Evolutionary conservation across 805 yeast genomes (phyloP).

Genomic region (Yarrowia phangngaensis): DNA sequence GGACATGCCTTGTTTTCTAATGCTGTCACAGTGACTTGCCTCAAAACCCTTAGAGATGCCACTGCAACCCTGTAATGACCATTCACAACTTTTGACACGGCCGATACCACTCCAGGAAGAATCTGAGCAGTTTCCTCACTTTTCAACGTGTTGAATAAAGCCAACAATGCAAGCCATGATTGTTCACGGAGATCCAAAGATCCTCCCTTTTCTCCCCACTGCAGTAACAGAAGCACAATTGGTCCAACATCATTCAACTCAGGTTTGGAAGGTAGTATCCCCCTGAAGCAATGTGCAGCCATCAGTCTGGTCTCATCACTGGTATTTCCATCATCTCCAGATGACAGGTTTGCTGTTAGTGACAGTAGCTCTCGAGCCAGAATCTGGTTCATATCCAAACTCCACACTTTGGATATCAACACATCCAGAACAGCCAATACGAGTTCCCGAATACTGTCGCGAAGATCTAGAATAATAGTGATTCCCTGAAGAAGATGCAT

Average conservation of each 20-base stretch:
- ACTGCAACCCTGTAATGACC: constrained; percentile 33
- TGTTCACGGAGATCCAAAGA: constrained; percentile 8
- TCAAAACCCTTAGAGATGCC: constrained; percentile 30
- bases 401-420: constrained; percentile 3
- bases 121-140: constrained; percentile 35
- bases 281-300: constrained; percentile 9
- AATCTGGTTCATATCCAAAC: constrained; percentile 9
- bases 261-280: constrained; percentile 12
- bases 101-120: constrained; percentile 39
- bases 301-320: constrained; percentile 10
- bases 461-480: constrained; percentile 3
- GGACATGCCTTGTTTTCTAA: constrained; percentile 32
- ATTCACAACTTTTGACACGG: constrained; percentile 33
- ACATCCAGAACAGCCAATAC: not conserved
- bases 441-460: constrained; percentile 16
- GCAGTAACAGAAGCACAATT: constrained; percentile 3
- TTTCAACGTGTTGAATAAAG: not conserved
- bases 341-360: constrained; percentile 1
- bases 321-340: constrained; percentile 3
- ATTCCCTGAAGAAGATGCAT: constrained; percentile 29
- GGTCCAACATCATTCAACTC: constrained; percentile 15
- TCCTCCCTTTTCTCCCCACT: constrained; percentile 11
- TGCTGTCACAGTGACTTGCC: constrained; percentile 28
- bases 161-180: constrained; percentile 1
- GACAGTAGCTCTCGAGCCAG: constrained; percentile 7